Evolutionary conservation across 1,284 basidiomycete species (phyloP).

Genomic region (Mycena sp.): DNA sequence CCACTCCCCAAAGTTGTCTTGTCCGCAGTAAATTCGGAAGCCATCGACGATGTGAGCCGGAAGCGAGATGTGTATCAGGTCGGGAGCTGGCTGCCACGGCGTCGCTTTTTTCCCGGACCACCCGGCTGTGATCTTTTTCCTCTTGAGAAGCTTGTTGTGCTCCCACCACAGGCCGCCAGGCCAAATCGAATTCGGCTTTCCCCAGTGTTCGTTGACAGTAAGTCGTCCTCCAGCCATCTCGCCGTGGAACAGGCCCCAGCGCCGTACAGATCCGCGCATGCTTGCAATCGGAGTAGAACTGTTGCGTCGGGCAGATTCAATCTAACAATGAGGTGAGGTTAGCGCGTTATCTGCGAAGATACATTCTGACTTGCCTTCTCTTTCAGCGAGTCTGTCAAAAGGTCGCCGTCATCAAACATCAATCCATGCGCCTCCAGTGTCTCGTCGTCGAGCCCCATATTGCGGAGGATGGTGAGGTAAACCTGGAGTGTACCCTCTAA

Average conservation of each 20-base stretch:
- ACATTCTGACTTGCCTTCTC: conserved; percentile 26
- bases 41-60: conserved; percentile 8
- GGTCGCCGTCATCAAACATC: conserved; percentile 31
- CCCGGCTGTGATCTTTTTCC: conserved; percentile 17
- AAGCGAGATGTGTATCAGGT: conserved; percentile 9
- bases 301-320: conserved; percentile 28
- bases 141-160: conserved; percentile 19
- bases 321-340: conserved; percentile 1
- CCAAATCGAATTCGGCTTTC: conserved; percentile 18
- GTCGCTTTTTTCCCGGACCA: conserved; percentile 20
- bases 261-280: not conserved
- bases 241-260: conserved; percentile 29
- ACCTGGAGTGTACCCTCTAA: conserved; percentile 23
- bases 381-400: conserved; percentile 27
- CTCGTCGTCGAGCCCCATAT: conserved; percentile 11
- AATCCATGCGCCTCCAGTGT: conserved; percentile 25
- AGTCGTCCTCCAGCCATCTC: conserved; percentile 28
- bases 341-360: not conserved
- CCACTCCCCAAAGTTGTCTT: not conserved
- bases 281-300: conserved; percentile 18
- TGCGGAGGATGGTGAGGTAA: not conserved
- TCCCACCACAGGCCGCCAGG: conserved; percentile 25
- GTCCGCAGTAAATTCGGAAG: conserved; percentile 6
- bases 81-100: conserved; percentile 6
- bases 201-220: conserved; percentile 31